phyloP scores from a whole-genome alignment of 2,329 filamentous ascomycete species.

The Pestalotiopsis sp. region DNA sequence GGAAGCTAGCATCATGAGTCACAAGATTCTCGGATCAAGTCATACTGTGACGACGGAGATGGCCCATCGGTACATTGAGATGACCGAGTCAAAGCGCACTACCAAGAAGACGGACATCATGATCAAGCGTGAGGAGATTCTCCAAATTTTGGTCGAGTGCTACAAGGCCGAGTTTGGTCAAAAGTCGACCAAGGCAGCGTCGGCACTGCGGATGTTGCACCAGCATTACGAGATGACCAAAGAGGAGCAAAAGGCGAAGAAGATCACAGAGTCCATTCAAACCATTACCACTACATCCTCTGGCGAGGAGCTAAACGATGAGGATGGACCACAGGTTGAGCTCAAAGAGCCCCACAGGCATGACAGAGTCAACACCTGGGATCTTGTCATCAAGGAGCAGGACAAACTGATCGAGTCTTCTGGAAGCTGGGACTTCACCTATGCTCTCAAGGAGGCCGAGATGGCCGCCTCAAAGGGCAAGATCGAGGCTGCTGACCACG shows the following conservation, averaged over 20 bases:
- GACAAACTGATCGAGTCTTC: constrained; percentile 10
- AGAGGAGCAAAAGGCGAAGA: constrained; percentile 13
- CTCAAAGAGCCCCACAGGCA: neutral
- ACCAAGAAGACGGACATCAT: constrained; percentile 12
- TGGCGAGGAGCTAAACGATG: neutral
- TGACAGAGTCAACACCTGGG: neutral
- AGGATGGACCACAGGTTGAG: neutral
- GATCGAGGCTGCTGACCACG: constrained; percentile 42
- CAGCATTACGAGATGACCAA: constrained; percentile 11
- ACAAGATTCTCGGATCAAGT: constrained; percentile 14
- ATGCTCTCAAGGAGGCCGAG: neutral
- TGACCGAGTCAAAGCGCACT: constrained; percentile 13
- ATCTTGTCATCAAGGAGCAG: constrained; percentile 8
- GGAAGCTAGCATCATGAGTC: constrained; percentile 16
- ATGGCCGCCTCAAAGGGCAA: neutral
- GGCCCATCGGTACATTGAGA: constrained; percentile 18
- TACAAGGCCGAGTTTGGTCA: constrained; percentile 13
- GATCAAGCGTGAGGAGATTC: constrained; percentile 13
- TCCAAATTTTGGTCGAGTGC: constrained; percentile 13
- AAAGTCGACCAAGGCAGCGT: constrained; percentile 4
- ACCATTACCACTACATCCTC: neutral
- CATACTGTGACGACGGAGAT: constrained; percentile 20
- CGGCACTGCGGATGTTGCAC: neutral
- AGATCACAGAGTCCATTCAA: constrained; percentile 11
- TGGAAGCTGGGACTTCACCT: neutral